A percentile compares a stretch with the other conserved stretches of the same genome.
Evolutionary conservation across 2,329 filamentous ascomycete species (phyloP).

Genomic region (Arthrinium puccinioides): DNA sequence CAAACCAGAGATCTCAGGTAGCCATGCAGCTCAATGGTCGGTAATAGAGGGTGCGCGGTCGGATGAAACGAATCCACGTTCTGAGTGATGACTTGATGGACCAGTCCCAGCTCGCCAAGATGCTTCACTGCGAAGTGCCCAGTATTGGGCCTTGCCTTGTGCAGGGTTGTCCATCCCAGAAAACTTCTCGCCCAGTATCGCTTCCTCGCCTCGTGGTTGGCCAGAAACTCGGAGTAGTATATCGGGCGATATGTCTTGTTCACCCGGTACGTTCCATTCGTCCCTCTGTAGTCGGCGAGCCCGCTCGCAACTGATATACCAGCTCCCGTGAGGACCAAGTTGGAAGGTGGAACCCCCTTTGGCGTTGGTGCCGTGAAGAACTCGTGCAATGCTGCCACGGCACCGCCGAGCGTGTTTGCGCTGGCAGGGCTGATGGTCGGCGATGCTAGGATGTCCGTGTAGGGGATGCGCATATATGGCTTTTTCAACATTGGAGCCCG

Average conservation of each 20-base stretch:
- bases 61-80: slow-evolving; percentile 96
- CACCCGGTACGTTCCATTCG: slow-evolving; percentile 83
- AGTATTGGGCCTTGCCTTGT: slow-evolving; percentile 71
- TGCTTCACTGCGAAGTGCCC: slow-evolving; percentile 72
- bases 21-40: slow-evolving; percentile 83
- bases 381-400: slow-evolving; percentile 65
- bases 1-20: slow-evolving; percentile 79
- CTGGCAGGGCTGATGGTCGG: slow-evolving; percentile 67
- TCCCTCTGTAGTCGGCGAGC: slow-evolving; percentile 84
- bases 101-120: slow-evolving; percentile 63
- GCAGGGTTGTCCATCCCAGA: slow-evolving; percentile 79
- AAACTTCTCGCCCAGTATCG: slow-evolving; percentile 96
- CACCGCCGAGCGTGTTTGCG: slow-evolving; percentile 63
- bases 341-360: slow-evolving; percentile 36
- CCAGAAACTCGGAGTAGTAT: slow-evolving; percentile 84
- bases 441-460: slow-evolving; percentile 72
- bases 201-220: slow-evolving; percentile 76
- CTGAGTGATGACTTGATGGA: slow-evolving; percentile 79
- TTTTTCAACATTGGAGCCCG: slow-evolving; percentile 42
- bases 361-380: slow-evolving; percentile 64
- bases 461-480: slow-evolving; percentile 81
- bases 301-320: slow-evolving; percentile 92
- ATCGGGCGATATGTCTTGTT: slow-evolving; percentile 89
- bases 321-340: slow-evolving; percentile 63
- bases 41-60: slow-evolving; percentile 63